These are phyloP conservation scores for Microdochium nivale DNA, from an alignment of 2,329 filamentous ascomycete species.

Conservation along the genomic window DNA sequence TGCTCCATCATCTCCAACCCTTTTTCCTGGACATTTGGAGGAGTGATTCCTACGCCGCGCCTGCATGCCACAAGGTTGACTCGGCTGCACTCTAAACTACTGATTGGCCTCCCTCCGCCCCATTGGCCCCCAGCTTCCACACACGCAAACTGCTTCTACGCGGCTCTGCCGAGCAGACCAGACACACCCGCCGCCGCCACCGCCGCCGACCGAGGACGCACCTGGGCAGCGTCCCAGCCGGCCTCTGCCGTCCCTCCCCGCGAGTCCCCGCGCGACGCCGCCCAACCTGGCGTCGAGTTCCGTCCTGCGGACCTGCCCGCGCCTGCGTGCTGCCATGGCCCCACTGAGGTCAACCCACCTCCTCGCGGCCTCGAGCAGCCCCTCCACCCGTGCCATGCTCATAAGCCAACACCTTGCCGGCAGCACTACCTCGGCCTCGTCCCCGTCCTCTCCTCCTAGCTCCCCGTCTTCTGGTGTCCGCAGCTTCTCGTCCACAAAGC, in stretches of 20 bases:
- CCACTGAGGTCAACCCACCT: neutral
- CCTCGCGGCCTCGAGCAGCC: neutral
- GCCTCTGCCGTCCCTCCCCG: neutral
- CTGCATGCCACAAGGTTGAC: neutral
- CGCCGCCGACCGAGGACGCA: neutral
- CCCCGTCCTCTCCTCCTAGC: constrained; percentile 13
- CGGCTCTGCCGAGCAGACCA: neutral
- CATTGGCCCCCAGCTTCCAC: neutral
- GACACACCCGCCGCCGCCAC: neutral
- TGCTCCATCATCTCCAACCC: neutral
- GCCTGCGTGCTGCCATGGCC: neutral
- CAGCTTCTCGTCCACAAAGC: constrained; percentile 14
- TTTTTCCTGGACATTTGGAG: neutral
- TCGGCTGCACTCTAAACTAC: neutral
- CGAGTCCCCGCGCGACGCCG: neutral
- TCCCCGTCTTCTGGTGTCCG: constrained; percentile 17
- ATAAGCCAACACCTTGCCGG: constrained; percentile 7
- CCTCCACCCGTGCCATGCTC: neutral
- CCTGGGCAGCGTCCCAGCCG: neutral
- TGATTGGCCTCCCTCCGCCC: neutral
- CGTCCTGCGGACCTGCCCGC: neutral
- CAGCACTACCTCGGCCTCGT: constrained; percentile 7
- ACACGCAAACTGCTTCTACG: neutral
- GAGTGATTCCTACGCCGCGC: neutral
- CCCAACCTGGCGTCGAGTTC: neutral